Base-by-base conservation (phyloP, 1,284 basidiomycete genomes). In the Apiotrichum domesticum region DNA sequence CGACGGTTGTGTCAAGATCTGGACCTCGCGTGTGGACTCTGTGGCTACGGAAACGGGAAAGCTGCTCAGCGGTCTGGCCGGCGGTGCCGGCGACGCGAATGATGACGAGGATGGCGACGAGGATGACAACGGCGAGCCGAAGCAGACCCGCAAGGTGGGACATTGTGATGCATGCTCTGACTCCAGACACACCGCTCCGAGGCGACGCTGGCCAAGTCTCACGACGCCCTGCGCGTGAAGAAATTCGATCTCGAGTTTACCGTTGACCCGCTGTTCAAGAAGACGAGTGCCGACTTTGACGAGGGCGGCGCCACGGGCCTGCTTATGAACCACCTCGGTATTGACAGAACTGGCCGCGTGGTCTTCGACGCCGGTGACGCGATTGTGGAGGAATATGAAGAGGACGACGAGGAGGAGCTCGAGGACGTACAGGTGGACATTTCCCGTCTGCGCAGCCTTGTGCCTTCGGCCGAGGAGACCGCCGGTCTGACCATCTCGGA, bases 1-100 rank as follows among this genome's bases (percentile, higher is more conserved):
- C 15, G 96, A 99, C 60, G 96, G 96, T 5, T 99, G 96, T 75
- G 92, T 99, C 74, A 99, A 98, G 79, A 96, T 99, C 58, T 99
- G 94, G 94, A 98, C 95, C 1, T 93, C 89, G 64, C 87, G 95
- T 56, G 96, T 99, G 41, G 95, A 99, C 74, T 91, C 88, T 63
- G 93, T 98, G 44, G 92, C 92, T 10, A 95, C 90, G 0, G 96
- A 98, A 76, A 98, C 95, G 0, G 93, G 93, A 37, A 97, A 97
- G 72, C 82, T 99, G 10, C 81, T 98, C 51, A 91, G 86, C 65
- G 97, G 97, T 69, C 83, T 98, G 35, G 89, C 91, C 4, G 80
- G 80, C 35, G 79, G 80, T 10, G 56, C 58, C 46, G 65, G 53
- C 6, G 66, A 56, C 4, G 66, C 68, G 42, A 68, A 66, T 32